Conservation (phyloP, 2,329 filamentous ascomycete species). For the Leptographium procerum region DNA sequence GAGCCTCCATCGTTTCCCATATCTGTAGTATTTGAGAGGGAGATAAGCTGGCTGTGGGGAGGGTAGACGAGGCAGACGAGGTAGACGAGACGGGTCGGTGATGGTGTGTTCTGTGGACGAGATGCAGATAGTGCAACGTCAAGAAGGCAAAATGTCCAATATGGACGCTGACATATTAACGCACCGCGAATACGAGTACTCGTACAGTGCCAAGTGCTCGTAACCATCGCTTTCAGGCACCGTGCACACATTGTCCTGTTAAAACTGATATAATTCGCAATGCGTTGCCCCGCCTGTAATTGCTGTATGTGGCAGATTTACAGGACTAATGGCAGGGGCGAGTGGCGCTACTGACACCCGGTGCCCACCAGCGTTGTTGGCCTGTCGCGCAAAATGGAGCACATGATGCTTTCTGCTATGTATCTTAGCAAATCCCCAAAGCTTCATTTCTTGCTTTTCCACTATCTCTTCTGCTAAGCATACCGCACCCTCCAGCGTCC, state of each 20-base stretch:
- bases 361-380: neutral
- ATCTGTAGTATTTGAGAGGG: neutral
- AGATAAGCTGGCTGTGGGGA: neutral
- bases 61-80: no score
- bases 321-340: neutral
- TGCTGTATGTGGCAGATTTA: neutral
- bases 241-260: neutral
- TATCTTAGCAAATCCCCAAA: neutral
- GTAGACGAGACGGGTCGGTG: neutral
- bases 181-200: neutral
- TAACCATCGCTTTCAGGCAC: neutral
- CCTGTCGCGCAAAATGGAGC: constrained; percentile 1
- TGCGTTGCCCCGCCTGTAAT: neutral
- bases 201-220: neutral
- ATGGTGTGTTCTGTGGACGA: neutral
- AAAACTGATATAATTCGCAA: neutral
- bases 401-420: constrained; percentile 4
- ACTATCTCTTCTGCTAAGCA: neutral
- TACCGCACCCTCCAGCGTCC: neutral
- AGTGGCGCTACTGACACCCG: neutral
- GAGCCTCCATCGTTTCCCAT: constrained; percentile 99
- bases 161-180: neutral
- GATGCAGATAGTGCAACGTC: neutral
- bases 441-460: neutral
- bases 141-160: neutral